These are phyloP conservation scores for Hypoxylon sp. DNA, from an alignment of 2,329 filamentous ascomycete species.

Conservation along the genomic window DNA sequence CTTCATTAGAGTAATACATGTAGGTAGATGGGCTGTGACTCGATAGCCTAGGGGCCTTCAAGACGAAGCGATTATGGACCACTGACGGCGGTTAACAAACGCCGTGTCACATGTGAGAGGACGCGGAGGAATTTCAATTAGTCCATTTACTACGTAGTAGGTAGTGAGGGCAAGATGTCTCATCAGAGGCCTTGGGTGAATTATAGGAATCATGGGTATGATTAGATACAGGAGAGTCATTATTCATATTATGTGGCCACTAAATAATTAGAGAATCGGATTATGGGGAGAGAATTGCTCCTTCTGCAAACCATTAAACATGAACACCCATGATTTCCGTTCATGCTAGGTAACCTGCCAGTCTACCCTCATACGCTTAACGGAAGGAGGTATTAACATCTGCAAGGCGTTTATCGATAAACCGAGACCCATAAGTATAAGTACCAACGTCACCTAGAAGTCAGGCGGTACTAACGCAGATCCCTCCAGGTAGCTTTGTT, in stretches of 20 bases:
- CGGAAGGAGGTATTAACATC: slow-evolving; percentile 18
- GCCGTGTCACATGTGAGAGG: slow-evolving; percentile 15
- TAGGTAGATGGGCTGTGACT: slow-evolving; percentile 2
- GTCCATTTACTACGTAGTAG: neutral
- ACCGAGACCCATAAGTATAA: slow-evolving; percentile 22
- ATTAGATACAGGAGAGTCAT: slow-evolving; percentile 1
- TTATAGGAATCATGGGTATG: neutral
- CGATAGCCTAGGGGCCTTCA: neutral
- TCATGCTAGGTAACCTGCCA: slow-evolving; percentile 12
- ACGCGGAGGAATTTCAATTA: neutral
- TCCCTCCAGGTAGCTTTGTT: slow-evolving; percentile 35
- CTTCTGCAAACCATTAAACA: slow-evolving; percentile 18
- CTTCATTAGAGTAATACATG: neutral
- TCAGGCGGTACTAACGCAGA: slow-evolving; percentile 31
- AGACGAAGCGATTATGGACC: slow-evolving; percentile 1
- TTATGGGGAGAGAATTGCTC: slow-evolving; percentile 5
- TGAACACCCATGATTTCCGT: neutral
- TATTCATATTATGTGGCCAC: neutral
- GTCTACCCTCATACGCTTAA: slow-evolving; percentile 19
- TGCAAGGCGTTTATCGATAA: slow-evolving; percentile 33
- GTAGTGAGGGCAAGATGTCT: neutral
- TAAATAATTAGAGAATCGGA: neutral
- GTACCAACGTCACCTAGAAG: slow-evolving; percentile 37
- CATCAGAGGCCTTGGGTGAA: neutral
- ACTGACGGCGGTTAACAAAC: neutral